Conservation (phyloP, 2,329 filamentous ascomycete genomes). For the Talaromyces verruculosus region DNA sequence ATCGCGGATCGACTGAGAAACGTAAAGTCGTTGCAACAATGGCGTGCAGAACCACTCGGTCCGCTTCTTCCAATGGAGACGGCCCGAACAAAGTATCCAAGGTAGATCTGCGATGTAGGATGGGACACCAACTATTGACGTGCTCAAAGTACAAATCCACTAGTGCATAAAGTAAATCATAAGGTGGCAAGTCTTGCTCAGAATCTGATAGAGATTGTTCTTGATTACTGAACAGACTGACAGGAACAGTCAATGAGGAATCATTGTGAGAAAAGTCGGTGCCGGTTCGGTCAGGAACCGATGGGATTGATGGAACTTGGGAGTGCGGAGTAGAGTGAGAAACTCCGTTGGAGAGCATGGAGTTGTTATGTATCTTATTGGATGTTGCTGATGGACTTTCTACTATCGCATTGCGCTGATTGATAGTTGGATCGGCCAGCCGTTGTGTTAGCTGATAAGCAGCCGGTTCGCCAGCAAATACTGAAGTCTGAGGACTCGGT, state of each 20-base stretch:
- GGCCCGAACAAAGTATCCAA: conserved; percentile 79
- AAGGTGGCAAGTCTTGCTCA: conserved; percentile 70
- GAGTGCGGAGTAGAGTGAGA: conserved; percentile 28
- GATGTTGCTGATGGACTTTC: conserved; percentile 39
- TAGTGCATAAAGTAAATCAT: conserved; percentile 70
- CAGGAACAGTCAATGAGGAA: conserved; percentile 58
- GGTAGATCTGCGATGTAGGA: conserved; percentile 80
- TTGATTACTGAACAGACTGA: conserved; percentile 55
- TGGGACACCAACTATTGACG: conserved; percentile 82
- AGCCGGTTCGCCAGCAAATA: conserved; percentile 63
- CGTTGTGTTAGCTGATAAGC: conserved; percentile 51
- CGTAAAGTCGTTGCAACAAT: conserved; percentile 86
- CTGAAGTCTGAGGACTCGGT: conserved; percentile 58
- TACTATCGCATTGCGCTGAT: conserved; percentile 51
- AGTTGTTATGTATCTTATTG: conserved; percentile 29
- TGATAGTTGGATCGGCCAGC: conserved; percentile 42
- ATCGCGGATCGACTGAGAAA: conserved; percentile 73
- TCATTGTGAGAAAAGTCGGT: conserved; percentile 48
- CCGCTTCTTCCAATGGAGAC: conserved; percentile 72
- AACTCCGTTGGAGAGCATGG: conserved; percentile 28
- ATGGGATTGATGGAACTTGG: conserved; percentile 22
- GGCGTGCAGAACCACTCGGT: conserved; percentile 78
- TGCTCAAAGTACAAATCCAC: conserved; percentile 78
- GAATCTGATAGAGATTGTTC: conserved; percentile 48
- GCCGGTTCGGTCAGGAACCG: conserved; percentile 26